Conservation (phyloP, 2,329 filamentous ascomycete species). For the Ascochyta pisi region DNA sequence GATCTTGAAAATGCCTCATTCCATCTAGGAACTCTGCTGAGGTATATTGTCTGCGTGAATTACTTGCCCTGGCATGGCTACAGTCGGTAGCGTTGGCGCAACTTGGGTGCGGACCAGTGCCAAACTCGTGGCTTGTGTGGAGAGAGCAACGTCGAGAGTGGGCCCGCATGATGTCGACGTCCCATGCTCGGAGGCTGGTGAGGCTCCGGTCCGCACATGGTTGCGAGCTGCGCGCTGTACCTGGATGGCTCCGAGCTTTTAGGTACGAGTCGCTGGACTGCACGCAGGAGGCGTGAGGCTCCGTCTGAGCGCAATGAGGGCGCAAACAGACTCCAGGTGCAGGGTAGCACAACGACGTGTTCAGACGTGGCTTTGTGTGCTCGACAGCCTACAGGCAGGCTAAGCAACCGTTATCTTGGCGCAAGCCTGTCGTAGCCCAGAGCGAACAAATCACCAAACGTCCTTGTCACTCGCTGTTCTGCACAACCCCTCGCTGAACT, state of each 20-base stretch:
- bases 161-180: conserved; percentile 15
- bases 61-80: neutral
- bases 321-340: neutral
- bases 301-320: neutral
- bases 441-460: conserved; percentile 9
- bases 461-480: conserved; percentile 8
- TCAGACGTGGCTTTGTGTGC: conserved; percentile 16
- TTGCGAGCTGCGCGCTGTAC: neutral
- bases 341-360: conserved; percentile 13
- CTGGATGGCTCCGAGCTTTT: neutral
- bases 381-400: conserved; percentile 2
- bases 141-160: conserved; percentile 10
- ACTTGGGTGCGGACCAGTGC: conserved; percentile 1
- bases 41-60: conserved; percentile 16
- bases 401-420: conserved; percentile 18
- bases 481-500: conserved; percentile 10
- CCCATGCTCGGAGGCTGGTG: conserved; percentile 9
- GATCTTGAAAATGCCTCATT: neutral
- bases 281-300: conserved; percentile 7
- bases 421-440: conserved; percentile 11
- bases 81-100: conserved; percentile 2
- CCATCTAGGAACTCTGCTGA: neutral
- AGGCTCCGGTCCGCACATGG: neutral
- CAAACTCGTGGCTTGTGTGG: conserved; percentile 14
- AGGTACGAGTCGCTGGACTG: neutral